Percentiles rank a stretch among this genome's conserved stretches.
phyloP scores from a whole-genome alignment of 352 stramenopile species.

The Globisporangium paroecandrum region DNA sequence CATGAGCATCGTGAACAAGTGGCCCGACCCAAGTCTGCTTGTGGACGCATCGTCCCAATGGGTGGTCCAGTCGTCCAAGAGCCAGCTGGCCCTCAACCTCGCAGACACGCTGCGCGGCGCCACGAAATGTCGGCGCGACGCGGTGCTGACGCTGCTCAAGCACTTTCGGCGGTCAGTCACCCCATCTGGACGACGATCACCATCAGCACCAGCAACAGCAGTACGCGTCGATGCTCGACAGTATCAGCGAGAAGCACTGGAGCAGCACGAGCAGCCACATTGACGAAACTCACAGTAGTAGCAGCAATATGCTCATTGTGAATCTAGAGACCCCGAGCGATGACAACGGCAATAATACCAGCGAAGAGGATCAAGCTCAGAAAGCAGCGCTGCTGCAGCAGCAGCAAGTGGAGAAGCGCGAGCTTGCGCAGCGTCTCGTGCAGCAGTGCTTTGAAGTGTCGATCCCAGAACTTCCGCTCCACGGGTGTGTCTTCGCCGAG shows the following conservation, averaged over 20 bases:
- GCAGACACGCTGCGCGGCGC: conserved; percentile 33
- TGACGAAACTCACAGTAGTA: not conserved
- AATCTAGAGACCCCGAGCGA: not conserved
- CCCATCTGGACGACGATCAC: conserved; percentile 24
- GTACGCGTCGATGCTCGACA: conserved; percentile 26
- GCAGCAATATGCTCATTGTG: not conserved
- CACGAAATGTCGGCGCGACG: conserved; percentile 23
- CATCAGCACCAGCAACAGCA: conserved; percentile 13
- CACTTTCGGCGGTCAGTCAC: conserved; percentile 22
- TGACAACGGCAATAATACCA: conserved; percentile 7
- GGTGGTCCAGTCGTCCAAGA: conserved; percentile 33
- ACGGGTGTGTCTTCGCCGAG: conserved; percentile 46
- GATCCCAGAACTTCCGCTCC: conserved; percentile 32
- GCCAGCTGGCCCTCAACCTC: conserved; percentile 41
- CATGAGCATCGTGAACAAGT: conserved; percentile 49
- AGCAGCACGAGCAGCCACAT: not conserved
- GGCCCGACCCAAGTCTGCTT: conserved; percentile 37
- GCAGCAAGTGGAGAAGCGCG: conserved; percentile 2
- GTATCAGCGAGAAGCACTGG: not conserved
- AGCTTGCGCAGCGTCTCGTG: conserved; percentile 40
- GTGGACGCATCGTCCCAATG: conserved; percentile 23
- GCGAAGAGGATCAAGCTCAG: conserved; percentile 8
- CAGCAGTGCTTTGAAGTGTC: conserved; percentile 63
- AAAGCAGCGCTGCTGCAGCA: not conserved
- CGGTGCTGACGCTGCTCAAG: conserved; percentile 35